Percentiles rank a stretch among this genome's conserved stretches.
Evolutionary conservation across 176 grass and related monocot genomes (phyloP).

Genomic region (Chloris gayana): DNA sequence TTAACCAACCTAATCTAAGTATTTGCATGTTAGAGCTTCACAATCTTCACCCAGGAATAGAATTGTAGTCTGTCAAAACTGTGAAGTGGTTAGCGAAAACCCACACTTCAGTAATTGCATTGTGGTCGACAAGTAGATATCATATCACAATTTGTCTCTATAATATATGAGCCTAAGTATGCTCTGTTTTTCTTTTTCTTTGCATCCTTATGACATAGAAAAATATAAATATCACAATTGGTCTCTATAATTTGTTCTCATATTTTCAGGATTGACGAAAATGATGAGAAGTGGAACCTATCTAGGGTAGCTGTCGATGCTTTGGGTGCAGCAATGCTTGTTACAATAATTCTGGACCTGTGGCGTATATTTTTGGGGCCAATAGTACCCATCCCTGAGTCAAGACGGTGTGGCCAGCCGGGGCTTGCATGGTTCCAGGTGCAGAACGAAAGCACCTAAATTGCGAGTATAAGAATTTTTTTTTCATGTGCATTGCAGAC

Average conservation of each 20-base stretch:
- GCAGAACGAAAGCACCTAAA: constrained; percentile 56
- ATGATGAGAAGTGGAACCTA: constrained; percentile 64
- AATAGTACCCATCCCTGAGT: constrained; percentile 55
- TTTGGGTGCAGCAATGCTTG: constrained; percentile 90
- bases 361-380: constrained; percentile 95
- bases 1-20: not conserved
- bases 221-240: not conserved
- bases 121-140: not conserved
- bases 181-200: not conserved
- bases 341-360: constrained; percentile 83
- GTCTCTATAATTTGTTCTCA: too few relatives aligned
- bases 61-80: not conserved
- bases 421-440: constrained; percentile 83
- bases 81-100: not conserved
- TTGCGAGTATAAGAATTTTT: not conserved
- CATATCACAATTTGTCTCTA: not conserved
- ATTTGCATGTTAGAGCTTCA: not conserved
- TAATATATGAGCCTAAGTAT: not conserved
- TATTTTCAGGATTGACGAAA: constrained; percentile 70
- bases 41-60: not conserved
- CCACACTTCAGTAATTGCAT: not conserved
- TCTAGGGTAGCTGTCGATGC: constrained; percentile 81
- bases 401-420: constrained; percentile 53
- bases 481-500: too few relatives aligned
- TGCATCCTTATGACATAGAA: not conserved